Base-by-base conservation (phyloP, 2,329 filamentous ascomycete genomes). In the Colletotrichum musae region DNA sequence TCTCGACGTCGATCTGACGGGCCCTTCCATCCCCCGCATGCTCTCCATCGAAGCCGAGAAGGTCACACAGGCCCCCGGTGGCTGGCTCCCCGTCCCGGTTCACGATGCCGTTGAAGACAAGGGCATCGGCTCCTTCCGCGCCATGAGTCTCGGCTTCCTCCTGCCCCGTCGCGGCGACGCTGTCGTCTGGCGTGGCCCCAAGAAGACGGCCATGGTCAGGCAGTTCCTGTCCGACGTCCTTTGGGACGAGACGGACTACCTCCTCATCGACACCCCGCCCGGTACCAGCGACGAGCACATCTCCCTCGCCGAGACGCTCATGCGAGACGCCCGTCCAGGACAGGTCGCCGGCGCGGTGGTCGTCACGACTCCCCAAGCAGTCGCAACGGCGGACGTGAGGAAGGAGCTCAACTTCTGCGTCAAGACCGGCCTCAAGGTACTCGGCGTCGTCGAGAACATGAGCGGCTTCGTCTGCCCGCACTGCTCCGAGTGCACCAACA, bases 381-480 rank as follows among this genome's bases (percentile, higher is more conserved):
- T 99, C 57, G 92, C 94, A 13, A 97, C 95, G 32, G 93, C 94
- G 0, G 96, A 99, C 77, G 96, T 99, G 45, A 92, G 94, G 76
- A 98, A 97, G 78, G 95, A 97, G 80, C 87, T 97, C 72, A 97
- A 97, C 79, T 97, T 98, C 78, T 98, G 95, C 81, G 85, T 85
- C 59, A 97, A 97, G 83, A 95, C 93, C 1, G 88, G 89, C 36
- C 91, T 97, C 57, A 85, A 87, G 2, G 90, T 97, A 43, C 84
- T 98, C 12, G 96, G 96, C 0, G 95, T 99, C 1, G 88, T 99
- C 53, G 96, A 99, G 83, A 99, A 99, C 79, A 98, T 99, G 96
- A 92, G 91, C 73, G 94, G 94, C 2, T 97, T 93, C 75, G 92
- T 96, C n/a, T 96, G 93, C 77, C 90, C 90, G 6, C 88, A 92